phyloP scores from a whole-genome alignment of 2,329 filamentous ascomycete genomes.

The Aspergillus pseudoterreus region DNA sequence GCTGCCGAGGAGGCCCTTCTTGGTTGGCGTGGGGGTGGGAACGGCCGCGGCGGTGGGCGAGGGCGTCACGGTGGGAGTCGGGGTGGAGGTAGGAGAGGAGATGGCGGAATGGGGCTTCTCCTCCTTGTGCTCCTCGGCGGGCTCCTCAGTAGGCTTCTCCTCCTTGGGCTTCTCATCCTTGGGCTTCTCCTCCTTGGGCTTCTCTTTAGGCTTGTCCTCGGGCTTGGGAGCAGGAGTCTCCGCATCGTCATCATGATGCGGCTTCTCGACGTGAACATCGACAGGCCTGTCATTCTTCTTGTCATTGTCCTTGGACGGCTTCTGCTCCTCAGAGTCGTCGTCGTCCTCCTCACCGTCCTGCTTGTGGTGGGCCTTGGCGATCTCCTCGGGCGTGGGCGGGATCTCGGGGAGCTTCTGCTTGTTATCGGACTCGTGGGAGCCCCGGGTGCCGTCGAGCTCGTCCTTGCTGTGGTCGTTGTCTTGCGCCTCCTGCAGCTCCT shows the following conservation, averaged over 20 bases:
- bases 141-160: neutral
- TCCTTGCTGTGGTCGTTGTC: too few relatives aligned
- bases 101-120: neutral
- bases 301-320: neutral
- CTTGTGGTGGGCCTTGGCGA: neutral
- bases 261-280: too few relatives aligned
- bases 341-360: neutral
- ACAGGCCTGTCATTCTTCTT: too few relatives aligned
- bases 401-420: neutral
- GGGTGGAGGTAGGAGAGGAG: neutral
- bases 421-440: neutral
- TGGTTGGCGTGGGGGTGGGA: neutral
- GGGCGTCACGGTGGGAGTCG: neutral
- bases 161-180: neutral
- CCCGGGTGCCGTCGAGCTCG: too few relatives aligned
- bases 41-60: neutral
- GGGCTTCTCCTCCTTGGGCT: neutral
- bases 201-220: neutral
- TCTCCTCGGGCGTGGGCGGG: neutral
- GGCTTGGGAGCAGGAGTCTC: neutral
- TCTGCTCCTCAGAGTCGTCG: neutral
- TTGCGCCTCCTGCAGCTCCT: too few relatives aligned
- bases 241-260: too few relatives aligned
- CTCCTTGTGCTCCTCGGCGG: neutral
- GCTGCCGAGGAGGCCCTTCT: neutral